These are phyloP conservation scores for Spinellus fusiger DNA, from an alignment of 192 early-diverging fungal genomes.

Conservation along the genomic window DNA sequence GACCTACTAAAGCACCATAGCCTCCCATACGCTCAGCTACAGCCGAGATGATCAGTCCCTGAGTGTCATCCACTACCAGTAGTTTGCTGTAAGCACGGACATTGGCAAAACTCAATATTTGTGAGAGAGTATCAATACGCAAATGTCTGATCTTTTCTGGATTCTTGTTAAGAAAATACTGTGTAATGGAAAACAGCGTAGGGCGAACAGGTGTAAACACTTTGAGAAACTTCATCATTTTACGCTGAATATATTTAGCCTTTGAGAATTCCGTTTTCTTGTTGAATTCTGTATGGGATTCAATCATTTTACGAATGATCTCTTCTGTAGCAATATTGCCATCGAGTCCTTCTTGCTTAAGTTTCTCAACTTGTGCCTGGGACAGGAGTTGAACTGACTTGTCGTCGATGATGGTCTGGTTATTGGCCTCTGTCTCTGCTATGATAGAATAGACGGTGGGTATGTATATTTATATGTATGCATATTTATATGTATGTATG, in stretches of 20 bases:
- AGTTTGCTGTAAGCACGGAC: slow-evolving; percentile 64
- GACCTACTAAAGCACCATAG: slow-evolving; percentile 55
- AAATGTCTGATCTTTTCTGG: slow-evolving; percentile 60
- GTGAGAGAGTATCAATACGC: slow-evolving; percentile 87
- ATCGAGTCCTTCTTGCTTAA: slow-evolving; percentile 67
- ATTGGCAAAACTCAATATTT: slow-evolving; percentile 79
- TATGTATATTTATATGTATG: background rate
- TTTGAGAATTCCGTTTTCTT: slow-evolving; percentile 94
- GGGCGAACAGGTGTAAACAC: slow-evolving; percentile 74
- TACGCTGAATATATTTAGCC: slow-evolving; percentile 89
- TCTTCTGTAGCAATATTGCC: slow-evolving; percentile 63
- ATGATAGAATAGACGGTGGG: too few species aligned
- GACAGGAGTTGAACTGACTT: slow-evolving; percentile 71
- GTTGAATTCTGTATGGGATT: slow-evolving; percentile 80
- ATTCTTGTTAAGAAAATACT: slow-evolving; percentile 75
- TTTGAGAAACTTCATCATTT: slow-evolving; percentile 83
- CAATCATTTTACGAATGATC: slow-evolving; percentile 76
- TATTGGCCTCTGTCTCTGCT: slow-evolving; percentile 76
- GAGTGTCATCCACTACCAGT: slow-evolving; percentile 86
- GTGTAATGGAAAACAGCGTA: slow-evolving; percentile 66
- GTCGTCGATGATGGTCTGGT: slow-evolving; percentile 75
- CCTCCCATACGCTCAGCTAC: slow-evolving; percentile 76
- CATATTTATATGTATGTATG: background rate
- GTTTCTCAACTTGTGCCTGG: slow-evolving; percentile 72
- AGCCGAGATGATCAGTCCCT: slow-evolving; percentile 76